A percentile compares a stretch with the other conserved stretches of the same genome.
Evolutionary conservation across 1,139 yeast species (phyloP).

Genomic region (Ogataea hybrid): DNA sequence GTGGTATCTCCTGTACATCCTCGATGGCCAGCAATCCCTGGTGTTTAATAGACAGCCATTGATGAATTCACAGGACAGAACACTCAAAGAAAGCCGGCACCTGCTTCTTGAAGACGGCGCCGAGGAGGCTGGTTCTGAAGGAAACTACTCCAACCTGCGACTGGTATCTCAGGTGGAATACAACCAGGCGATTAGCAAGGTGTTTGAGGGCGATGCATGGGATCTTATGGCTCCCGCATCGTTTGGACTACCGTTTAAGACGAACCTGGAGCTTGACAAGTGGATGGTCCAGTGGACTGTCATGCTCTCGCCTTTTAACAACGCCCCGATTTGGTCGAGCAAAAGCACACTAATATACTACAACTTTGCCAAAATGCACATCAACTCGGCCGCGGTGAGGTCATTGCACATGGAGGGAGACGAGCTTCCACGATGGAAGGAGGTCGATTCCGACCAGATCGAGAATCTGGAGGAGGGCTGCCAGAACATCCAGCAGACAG

Average conservation of each 20-base stretch:
- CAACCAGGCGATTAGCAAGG: constrained; percentile 61
- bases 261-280: constrained; percentile 64
- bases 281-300: constrained; percentile 88
- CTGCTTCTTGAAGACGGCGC: constrained; percentile 29
- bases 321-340: constrained; percentile 67
- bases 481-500: constrained; percentile 6
- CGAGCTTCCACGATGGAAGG: constrained; percentile 42
- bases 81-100: constrained; percentile 42
- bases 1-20: constrained; percentile 66
- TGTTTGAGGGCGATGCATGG: constrained; percentile 63
- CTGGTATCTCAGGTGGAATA: constrained; percentile 73
- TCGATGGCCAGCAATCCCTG: constrained; percentile 70
- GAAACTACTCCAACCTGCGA: constrained; percentile 49
- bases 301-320: constrained; percentile 53
- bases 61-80: constrained; percentile 44
- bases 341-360: constrained; percentile 69
- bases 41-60: constrained; percentile 58
- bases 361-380: constrained; percentile 74
- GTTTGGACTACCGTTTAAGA: constrained; percentile 66
- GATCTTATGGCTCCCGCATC: constrained; percentile 56
- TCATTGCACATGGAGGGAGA: constrained; percentile 38
- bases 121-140: constrained; percentile 1
- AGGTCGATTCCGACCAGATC: constrained; percentile 17
- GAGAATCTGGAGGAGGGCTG: constrained; percentile 4
- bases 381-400: constrained; percentile 56